Percentiles rank a stretch among this genome's conserved stretches.
These are phyloP conservation scores for Colletotrichum lupini DNA, from an alignment of 2,329 filamentous ascomycete species.

Conservation along the genomic window DNA sequence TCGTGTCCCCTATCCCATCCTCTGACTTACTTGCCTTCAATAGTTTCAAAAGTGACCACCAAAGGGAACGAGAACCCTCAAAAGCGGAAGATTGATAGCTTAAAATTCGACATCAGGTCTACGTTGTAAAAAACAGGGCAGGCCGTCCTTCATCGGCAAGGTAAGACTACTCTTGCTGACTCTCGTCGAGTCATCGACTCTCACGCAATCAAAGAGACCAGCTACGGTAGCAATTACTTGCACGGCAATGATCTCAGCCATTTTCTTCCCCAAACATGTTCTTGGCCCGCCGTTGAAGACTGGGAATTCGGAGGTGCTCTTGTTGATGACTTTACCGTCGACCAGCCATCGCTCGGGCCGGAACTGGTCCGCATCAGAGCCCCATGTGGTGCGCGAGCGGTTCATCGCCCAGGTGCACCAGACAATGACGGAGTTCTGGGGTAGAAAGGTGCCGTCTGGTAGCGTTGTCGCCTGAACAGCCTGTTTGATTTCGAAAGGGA, in stretches of 20 bases:
- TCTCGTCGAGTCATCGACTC: slow-evolving; percentile 57
- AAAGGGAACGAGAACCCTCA: no score
- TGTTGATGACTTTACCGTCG: slow-evolving; percentile 52
- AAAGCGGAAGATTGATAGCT: not conserved
- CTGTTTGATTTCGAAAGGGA: slow-evolving; percentile 75
- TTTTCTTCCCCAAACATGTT: slow-evolving; percentile 70
- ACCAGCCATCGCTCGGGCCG: slow-evolving; percentile 67
- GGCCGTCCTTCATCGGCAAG: slow-evolving; percentile 70
- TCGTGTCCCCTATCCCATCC: no score
- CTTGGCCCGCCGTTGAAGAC: slow-evolving; percentile 75
- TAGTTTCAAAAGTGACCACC: no score
- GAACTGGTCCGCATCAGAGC: slow-evolving; percentile 65
- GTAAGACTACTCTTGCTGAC: slow-evolving; percentile 71
- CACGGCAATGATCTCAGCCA: slow-evolving; percentile 70
- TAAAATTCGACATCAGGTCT: not conserved
- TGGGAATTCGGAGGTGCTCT: slow-evolving; percentile 66
- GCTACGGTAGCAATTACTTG: slow-evolving; percentile 65
- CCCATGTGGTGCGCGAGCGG: slow-evolving; percentile 66
- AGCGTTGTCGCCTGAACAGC: slow-evolving; percentile 61
- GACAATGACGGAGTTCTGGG: slow-evolving; percentile 63
- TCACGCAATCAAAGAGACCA: slow-evolving; percentile 61
- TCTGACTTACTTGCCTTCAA: no score
- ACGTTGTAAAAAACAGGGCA: slow-evolving; percentile 57
- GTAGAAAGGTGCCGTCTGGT: slow-evolving; percentile 70
- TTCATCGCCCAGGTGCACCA: slow-evolving; percentile 76